phyloP scores from a whole-genome alignment of 345 rosid species.

The Salix arbutifolia region DNA sequence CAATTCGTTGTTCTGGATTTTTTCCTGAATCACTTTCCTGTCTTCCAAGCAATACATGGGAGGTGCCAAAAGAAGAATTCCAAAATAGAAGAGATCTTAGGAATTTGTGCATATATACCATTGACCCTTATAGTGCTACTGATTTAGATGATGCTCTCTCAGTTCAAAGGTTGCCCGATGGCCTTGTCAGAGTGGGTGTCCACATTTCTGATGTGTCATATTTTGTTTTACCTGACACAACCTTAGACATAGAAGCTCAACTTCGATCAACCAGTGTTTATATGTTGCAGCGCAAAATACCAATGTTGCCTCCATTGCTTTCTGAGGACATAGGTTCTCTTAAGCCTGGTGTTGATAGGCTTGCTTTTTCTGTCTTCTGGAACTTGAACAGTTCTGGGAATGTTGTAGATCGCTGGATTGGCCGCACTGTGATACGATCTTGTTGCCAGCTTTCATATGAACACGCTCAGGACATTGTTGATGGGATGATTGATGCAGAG shows the following conservation, averaged over 20 bases:
- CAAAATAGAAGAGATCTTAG: conserved; percentile 62
- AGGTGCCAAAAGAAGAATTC: conserved; percentile 60
- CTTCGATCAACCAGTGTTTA: conserved; percentile 77
- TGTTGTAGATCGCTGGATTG: conserved; percentile 71
- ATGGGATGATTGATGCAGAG: conserved; percentile 31
- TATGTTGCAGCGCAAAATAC: conserved; percentile 54
- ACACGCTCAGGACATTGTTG: conserved; percentile 62
- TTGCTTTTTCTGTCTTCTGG: conserved; percentile 83
- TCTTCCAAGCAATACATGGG: conserved; percentile 73
- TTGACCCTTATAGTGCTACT: conserved; percentile 69
- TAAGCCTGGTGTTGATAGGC: conserved; percentile 76
- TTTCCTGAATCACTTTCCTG: conserved; percentile 49
- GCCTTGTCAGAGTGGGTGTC: conserved; percentile 69
- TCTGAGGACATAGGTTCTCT: conserved; percentile 74
- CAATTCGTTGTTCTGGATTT: conserved; percentile 58
- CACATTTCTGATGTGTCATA: conserved; percentile 87
- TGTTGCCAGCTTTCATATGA: conserved; percentile 92
- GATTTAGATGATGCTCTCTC: conserved; percentile 96
- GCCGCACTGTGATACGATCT: conserved; percentile 65
- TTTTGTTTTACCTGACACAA: conserved; percentile 77
- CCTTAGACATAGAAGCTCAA: conserved; percentile 72
- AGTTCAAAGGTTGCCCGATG: conserved; percentile 54
- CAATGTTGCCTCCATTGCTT: conserved; percentile 77
- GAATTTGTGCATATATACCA: conserved; percentile 62
- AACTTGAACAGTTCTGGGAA: conserved; percentile 53